phyloP scores from a whole-genome alignment of 176 grass and related monocot genomes.

The Avena insularis region DNA sequence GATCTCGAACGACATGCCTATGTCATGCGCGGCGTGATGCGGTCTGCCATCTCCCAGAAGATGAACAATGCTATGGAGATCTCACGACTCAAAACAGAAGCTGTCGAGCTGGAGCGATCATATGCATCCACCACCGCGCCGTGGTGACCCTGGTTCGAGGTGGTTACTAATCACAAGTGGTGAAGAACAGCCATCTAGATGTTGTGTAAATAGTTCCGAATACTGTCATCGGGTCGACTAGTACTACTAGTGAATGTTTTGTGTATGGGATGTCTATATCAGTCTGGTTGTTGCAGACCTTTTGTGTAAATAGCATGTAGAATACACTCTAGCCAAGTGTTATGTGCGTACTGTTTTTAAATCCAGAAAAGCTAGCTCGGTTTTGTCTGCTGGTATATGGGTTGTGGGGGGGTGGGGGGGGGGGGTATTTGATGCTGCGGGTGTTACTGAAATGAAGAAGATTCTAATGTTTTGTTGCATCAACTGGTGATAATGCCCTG shows the following conservation, averaged over 20 bases:
- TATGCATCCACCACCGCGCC: neutral
- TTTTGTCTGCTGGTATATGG: neutral
- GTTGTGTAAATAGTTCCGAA: no score
- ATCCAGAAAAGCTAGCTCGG: neutral
- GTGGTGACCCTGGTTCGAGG: constrained; percentile 11
- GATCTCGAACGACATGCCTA: constrained; percentile 37
- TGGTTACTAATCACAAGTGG: neutral
- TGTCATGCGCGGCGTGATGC: constrained; percentile 1
- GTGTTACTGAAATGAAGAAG: neutral
- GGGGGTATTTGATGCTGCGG: neutral
- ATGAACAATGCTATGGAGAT: constrained; percentile 12
- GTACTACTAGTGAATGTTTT: no score
- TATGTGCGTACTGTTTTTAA: neutral
- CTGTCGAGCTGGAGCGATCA: neutral
- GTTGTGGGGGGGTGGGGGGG: no score
- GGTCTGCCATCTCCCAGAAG: constrained; percentile 32
- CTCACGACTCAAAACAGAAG: constrained; percentile 30
- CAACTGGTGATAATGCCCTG: no score
- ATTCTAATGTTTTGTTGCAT: no score
- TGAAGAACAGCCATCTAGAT: no score
- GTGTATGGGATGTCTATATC: no score
- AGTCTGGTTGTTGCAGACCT: no score
- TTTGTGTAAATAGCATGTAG: no score
- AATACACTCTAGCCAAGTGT: no score
- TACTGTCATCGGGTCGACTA: no score